Conservation (phyloP, 768 basidiomycete species). For the Suillus variegatus region DNA sequence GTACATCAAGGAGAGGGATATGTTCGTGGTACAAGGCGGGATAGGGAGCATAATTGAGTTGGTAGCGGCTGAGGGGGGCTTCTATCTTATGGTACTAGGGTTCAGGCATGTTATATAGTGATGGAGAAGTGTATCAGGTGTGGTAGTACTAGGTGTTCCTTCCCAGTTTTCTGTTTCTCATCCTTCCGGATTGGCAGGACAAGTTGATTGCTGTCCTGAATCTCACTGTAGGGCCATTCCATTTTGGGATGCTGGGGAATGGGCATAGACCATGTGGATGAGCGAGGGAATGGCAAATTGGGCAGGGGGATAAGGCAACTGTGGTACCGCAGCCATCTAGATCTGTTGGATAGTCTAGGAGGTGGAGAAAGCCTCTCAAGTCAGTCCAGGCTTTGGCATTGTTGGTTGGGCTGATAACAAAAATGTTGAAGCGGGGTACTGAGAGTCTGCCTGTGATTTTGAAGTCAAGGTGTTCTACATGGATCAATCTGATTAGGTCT, state of each 20-base stretch:
- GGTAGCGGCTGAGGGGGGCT: too few species aligned
- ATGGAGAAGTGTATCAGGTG: too few species aligned
- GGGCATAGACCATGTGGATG: neutral
- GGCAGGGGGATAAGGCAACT: neutral
- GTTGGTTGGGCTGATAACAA: neutral
- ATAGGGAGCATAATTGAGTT: too few species aligned
- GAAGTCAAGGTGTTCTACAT: neutral
- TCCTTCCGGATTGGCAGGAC: neutral
- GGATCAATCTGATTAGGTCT: neutral
- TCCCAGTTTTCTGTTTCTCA: neutral
- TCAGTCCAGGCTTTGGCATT: neutral
- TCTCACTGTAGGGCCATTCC: neutral
- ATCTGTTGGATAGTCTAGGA: neutral
- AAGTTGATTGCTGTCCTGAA: neutral
- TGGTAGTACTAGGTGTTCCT: neutral
- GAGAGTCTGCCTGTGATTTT: neutral
- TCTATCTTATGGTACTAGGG: too few species aligned
- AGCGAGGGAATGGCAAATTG: neutral
- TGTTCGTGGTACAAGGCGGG: too few species aligned
- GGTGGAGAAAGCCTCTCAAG: neutral
- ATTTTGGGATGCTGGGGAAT: neutral
- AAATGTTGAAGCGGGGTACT: neutral
- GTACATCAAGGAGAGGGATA: too few species aligned
- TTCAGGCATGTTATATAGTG: too few species aligned
- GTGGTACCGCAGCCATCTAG: neutral